phyloP scores from a whole-genome alignment of 2,329 filamentous ascomycete species.

The Grosmannia penicillata region DNA sequence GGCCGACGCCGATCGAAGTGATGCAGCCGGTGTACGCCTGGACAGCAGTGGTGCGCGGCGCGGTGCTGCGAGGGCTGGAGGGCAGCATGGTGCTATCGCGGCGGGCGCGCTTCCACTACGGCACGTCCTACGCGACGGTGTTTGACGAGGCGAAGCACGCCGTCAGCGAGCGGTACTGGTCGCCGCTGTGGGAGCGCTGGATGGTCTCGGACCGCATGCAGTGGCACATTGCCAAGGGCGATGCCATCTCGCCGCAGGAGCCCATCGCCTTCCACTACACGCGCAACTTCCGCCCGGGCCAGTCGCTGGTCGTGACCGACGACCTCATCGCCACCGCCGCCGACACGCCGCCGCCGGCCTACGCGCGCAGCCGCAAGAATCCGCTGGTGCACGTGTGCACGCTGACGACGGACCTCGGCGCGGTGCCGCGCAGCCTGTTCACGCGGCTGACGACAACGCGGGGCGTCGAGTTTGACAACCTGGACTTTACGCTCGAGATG shows the following conservation, averaged over 20 bases:
- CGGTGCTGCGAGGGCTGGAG: constrained; percentile 59
- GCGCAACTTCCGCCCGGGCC: constrained; percentile 66
- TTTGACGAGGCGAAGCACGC: constrained; percentile 65
- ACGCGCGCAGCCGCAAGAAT: constrained; percentile 25
- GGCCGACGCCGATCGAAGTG: constrained; percentile 52
- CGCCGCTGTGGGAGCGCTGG: constrained; percentile 65
- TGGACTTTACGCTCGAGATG: constrained; percentile 75
- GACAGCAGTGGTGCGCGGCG: constrained; percentile 67
- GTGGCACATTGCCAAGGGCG: constrained; percentile 72
- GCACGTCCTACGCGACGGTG: constrained; percentile 66
- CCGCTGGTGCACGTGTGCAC: constrained; percentile 49
- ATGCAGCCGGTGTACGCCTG: constrained; percentile 73
- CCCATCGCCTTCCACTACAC: constrained; percentile 78
- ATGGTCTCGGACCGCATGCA: constrained; percentile 76
- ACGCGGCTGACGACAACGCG: constrained; percentile 63
- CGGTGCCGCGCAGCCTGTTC: constrained; percentile 59
- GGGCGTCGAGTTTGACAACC: constrained; percentile 67
- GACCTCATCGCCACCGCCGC: constrained; percentile 64
- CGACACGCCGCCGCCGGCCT: constrained; percentile 47
- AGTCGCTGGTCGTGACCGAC: constrained; percentile 64
- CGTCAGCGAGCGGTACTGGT: constrained; percentile 63
- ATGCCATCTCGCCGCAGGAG: constrained; percentile 56
- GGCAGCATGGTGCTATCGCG: constrained; percentile 67
- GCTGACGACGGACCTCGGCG: constrained; percentile 63
- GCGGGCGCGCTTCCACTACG: constrained; percentile 63